Conservation (phyloP, 371 early-diverging fungal genomes). For the Phascolomyces articulosus region DNA sequence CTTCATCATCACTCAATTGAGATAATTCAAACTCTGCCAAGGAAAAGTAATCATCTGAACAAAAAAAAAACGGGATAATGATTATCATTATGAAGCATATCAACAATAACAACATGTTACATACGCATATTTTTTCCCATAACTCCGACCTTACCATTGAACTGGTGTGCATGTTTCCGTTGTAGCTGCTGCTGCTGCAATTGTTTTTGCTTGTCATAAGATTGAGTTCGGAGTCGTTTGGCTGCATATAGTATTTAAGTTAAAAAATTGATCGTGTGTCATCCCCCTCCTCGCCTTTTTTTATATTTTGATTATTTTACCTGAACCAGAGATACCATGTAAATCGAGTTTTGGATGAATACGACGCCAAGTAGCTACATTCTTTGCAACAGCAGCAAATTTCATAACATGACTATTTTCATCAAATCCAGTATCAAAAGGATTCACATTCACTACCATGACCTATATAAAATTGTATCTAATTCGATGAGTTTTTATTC, state of each 20-base stretch:
- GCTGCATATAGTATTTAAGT: conserved; percentile 9
- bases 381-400: conserved; percentile 71
- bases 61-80: too few relatives aligned
- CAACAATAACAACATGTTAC: too few relatives aligned
- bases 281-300: too few relatives aligned
- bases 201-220: conserved; percentile 8
- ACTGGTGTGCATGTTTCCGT: not conserved
- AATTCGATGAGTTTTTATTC: not conserved
- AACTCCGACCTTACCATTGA: not conserved
- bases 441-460: conserved; percentile 75
- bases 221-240: conserved; percentile 20
- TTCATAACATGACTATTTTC: conserved; percentile 68
- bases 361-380: conserved; percentile 55
- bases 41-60: not conserved
- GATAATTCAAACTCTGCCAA: conserved; percentile 5
- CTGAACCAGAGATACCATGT: conserved; percentile 25
- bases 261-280: not conserved
- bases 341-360: conserved; percentile 48
- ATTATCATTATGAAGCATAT: too few relatives aligned
- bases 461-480: conserved; percentile 20
- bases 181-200: not conserved
- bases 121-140: not conserved
- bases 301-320: conserved; percentile 14
- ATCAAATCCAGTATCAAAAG: conserved; percentile 66
- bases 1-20: conserved; percentile 27